Evolutionary conservation across 768 basidiomycete species (phyloP).

Genomic region (Suillus clintonianus): DNA sequence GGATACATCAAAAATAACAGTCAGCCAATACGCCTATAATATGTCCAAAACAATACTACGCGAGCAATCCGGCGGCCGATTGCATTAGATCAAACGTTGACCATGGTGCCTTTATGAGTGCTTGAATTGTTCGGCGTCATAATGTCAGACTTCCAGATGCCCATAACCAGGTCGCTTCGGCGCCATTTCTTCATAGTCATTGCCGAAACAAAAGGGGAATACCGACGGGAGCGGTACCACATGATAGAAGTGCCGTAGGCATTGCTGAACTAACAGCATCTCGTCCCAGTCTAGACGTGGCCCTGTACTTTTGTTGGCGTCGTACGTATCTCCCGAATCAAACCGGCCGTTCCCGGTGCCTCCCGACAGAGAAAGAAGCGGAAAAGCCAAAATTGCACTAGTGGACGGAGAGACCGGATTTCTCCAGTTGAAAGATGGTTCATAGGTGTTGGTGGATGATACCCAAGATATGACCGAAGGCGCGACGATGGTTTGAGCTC

Average conservation of each 20-base stretch:
- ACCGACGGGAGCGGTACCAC: background rate
- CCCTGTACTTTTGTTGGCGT: constrained; percentile 62
- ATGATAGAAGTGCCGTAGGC: constrained; percentile 45
- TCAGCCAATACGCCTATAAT: background rate
- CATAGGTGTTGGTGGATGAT: constrained; percentile 56
- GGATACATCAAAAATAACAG: background rate
- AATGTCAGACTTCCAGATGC: background rate
- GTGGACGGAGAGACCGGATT: constrained; percentile 47
- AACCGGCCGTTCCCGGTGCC: constrained; percentile 59
- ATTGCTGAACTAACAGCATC: constrained; percentile 51
- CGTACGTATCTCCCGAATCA: constrained; percentile 46
- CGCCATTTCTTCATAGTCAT: background rate
- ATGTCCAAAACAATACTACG: background rate
- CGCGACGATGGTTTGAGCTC: constrained; percentile 48
- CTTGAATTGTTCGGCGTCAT: background rate
- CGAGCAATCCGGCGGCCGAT: background rate
- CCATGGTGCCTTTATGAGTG: background rate
- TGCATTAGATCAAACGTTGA: background rate
- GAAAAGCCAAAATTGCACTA: constrained; percentile 54
- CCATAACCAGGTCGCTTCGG: background rate
- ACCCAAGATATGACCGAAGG: constrained; percentile 37
- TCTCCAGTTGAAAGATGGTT: constrained; percentile 42
- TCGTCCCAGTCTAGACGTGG: constrained; percentile 64
- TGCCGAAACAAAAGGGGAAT: background rate
- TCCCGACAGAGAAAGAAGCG: constrained; percentile 43